These are phyloP conservation scores for Globisporangium yorkense DNA, from an alignment of 352 stramenopile species.

Conservation along the genomic window DNA sequence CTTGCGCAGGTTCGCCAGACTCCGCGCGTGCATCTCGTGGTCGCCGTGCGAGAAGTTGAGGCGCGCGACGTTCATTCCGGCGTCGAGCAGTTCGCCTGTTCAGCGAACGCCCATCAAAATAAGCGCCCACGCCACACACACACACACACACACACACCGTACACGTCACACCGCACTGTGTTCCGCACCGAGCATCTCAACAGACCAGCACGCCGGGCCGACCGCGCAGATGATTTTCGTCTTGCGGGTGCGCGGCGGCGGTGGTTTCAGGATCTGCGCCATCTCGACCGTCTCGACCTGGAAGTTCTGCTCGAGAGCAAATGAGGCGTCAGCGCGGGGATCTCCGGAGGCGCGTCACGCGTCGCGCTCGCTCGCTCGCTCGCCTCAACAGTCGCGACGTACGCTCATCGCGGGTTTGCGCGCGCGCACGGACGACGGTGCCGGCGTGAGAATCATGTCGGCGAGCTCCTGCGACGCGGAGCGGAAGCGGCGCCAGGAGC, in stretches of 20 bases:
- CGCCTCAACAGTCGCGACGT: not conserved
- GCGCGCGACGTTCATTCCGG: conserved; percentile 96
- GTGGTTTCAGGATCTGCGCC: conserved; percentile 65
- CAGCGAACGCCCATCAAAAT: too few species aligned
- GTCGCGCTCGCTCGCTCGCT: too few species aligned
- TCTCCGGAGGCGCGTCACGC: too few species aligned
- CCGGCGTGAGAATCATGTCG: conserved; percentile 38
- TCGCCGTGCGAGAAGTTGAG: conserved; percentile 99
- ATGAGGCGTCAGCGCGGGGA: not conserved
- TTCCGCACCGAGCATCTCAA: conserved; percentile 89
- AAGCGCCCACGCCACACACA: not conserved
- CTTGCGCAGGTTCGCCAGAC: conserved; percentile 86
- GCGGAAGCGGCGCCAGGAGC: conserved; percentile 57
- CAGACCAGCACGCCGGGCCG: conserved; percentile 95
- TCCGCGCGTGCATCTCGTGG: conserved; percentile 89
- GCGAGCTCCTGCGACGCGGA: conserved; percentile 62
- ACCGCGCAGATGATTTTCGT: conserved; percentile 99
- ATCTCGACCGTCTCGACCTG: conserved; percentile 56
- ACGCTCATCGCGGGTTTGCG: conserved; percentile 29
- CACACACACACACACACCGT: not conserved
- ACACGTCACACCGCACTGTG: not conserved
- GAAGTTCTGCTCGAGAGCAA: conserved; percentile 33
- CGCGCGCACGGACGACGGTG: conserved; percentile 24
- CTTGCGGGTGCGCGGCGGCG: conserved; percentile 58
- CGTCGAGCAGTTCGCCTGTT: conserved; percentile 61